Percentiles rank a stretch among this genome's conserved stretches.
Conservation (phyloP, 163 green algal species). For the Botryococcus braunii region DNA sequence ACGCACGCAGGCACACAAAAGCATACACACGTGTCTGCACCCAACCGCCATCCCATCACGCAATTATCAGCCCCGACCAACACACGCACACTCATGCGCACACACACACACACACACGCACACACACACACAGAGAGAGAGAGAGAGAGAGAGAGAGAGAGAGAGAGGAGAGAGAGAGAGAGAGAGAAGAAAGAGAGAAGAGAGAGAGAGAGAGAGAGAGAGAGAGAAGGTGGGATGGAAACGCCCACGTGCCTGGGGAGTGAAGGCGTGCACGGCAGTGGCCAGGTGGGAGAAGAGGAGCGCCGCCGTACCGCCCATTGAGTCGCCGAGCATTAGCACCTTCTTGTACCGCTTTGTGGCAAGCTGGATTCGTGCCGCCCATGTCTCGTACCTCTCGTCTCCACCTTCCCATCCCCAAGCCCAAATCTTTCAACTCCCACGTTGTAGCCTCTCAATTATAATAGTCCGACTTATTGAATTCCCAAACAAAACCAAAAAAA, state of each 20-base stretch:
- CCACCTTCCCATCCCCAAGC: not conserved
- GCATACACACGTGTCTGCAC: not conserved
- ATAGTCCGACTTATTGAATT: no score
- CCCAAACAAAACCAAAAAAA: no score
- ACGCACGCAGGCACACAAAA: not conserved
- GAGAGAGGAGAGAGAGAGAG: not conserved
- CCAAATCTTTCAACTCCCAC: no score
- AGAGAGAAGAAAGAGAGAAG: not conserved
- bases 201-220: not conserved
- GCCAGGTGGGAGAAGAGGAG: conserved; percentile 70
- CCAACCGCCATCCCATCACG: no score
- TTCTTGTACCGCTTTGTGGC: conserved; percentile 37
- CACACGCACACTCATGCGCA: not conserved
- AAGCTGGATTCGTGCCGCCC: not conserved
- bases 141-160: not conserved
- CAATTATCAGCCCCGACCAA: not conserved
- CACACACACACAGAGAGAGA: not conserved
- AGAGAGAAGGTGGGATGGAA: no score
- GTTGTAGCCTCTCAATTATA: no score
- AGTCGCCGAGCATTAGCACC: conserved; percentile 76
- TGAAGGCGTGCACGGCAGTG: conserved; percentile 77
- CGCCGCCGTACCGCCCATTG: conserved; percentile 76
- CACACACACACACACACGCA: not conserved
- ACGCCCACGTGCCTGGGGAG: conserved; percentile 58
- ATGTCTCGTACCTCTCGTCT: conserved; percentile 3